A percentile compares a stretch with the other conserved stretches of the same genome.
Conservation (phyloP, 148 eudicot genomes). For the Suaeda aralocaspica region DNA sequence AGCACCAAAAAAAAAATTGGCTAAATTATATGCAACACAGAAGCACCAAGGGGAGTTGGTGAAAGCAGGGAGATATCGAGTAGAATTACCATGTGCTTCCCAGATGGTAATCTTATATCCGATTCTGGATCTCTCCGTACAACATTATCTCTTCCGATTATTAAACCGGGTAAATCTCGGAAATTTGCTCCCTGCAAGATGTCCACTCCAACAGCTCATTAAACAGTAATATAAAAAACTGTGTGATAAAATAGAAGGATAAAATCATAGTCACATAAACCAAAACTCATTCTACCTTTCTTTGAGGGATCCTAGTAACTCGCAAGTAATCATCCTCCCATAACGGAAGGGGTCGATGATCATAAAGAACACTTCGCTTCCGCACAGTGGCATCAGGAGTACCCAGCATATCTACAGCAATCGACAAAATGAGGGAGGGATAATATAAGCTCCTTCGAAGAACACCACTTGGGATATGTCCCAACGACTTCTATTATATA, state of each 20-base stretch:
- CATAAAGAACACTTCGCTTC: constrained; percentile 32
- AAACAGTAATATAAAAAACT: not conserved
- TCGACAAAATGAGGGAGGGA: not conserved
- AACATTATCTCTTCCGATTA: constrained; percentile 40
- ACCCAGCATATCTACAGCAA: constrained; percentile 38
- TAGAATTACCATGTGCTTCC: constrained; percentile 44
- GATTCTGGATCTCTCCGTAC: constrained; percentile 36
- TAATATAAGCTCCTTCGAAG: not conserved
- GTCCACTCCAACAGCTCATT: constrained; percentile 9
- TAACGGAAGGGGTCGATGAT: constrained; percentile 43
- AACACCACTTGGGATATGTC: not conserved
- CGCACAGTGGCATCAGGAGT: constrained; percentile 7
- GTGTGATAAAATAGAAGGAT: not conserved
- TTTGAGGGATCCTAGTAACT: constrained; percentile 40
- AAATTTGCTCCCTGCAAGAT: constrained; percentile 55
- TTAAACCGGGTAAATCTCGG: constrained; percentile 52
- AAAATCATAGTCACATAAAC: no score
- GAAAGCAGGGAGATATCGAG: not conserved
- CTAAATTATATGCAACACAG: not conserved
- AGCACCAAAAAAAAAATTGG: not conserved
- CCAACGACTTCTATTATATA: no score
- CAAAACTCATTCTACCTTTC: constrained; percentile 32
- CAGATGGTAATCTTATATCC: constrained; percentile 45
- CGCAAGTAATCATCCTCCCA: constrained; percentile 47
- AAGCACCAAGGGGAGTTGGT: not conserved